Conservation (phyloP, 257 asterid species). For the Ocimum tenuiflorum region DNA sequence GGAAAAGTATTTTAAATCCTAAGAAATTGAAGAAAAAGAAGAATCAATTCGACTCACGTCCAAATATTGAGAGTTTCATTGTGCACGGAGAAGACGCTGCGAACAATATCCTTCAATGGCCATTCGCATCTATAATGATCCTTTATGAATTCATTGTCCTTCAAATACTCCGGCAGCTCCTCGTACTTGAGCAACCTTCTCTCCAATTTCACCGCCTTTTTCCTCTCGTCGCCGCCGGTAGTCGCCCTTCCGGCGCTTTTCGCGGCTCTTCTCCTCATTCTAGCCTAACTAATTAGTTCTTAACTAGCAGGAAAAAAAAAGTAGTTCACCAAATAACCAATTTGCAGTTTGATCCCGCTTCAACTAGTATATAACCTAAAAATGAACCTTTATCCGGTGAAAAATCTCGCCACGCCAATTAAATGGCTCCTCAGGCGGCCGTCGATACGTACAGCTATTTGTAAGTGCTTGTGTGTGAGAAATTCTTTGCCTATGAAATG, state of each 20-base stretch:
- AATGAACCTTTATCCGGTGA: conserved; percentile 14
- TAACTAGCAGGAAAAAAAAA: not conserved
- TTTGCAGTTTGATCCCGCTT: not conserved
- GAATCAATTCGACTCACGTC: conserved; percentile 50
- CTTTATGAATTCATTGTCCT: conserved; percentile 76
- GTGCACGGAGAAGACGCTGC: conserved; percentile 78
- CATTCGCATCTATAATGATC: conserved; percentile 86
- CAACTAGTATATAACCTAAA: not conserved
- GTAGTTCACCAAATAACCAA: not conserved
- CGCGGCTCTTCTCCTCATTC: conserved; percentile 37
- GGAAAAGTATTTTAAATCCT: not conserved
- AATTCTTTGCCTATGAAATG: conserved; percentile 1
- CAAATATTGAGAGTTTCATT: conserved; percentile 87
- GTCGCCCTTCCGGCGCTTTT: conserved; percentile 11
- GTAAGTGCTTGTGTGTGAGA: not conserved
- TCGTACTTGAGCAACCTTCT: conserved; percentile 55
- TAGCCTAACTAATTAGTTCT: not conserved
- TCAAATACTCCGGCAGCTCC: conserved; percentile 72
- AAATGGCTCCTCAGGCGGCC: conserved; percentile 9
- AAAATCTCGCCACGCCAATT: conserved; percentile 6
- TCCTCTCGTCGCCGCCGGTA: conserved; percentile 11
- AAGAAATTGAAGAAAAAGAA: not conserved
- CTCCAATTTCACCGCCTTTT: conserved; percentile 19
- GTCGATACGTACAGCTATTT: not conserved
- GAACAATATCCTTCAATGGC: conserved; percentile 63